A percentile compares a stretch with the other conserved stretches of the same genome.
Evolutionary conservation across 148 eudicot genomes (phyloP).

Genomic region (Rhododendron henanense): DNA sequence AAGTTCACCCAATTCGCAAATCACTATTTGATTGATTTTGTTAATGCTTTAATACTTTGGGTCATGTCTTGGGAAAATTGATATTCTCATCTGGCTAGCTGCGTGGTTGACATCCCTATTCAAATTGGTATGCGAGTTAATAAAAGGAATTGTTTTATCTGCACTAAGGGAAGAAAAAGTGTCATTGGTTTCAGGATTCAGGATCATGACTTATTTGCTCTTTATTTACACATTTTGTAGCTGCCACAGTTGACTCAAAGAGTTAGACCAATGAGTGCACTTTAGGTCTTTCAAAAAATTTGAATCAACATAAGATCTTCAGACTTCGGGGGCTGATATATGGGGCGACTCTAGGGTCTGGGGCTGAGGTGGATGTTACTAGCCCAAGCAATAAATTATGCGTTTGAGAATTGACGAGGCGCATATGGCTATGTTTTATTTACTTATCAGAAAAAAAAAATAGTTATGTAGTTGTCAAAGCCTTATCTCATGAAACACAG

Average conservation of each 20-base stretch:
- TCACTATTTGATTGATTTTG: background rate
- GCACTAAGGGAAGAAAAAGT: background rate
- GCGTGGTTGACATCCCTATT: background rate
- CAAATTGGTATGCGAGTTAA: background rate
- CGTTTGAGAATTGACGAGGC: background rate
- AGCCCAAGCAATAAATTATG: background rate
- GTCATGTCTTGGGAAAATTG: background rate
- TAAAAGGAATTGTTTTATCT: no score
- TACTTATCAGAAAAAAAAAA: no score
- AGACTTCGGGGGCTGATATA: background rate
- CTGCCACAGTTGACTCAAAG: background rate
- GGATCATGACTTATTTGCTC: background rate
- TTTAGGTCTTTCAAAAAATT: background rate
- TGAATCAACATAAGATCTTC: background rate
- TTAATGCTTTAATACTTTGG: background rate
- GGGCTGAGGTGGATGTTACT: background rate
- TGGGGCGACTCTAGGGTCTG: background rate
- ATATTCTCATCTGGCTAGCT: background rate
- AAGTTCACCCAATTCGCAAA: background rate
- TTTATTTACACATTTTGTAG: background rate
- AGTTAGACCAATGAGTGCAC: background rate
- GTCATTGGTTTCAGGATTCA: background rate
- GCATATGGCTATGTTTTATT: background rate
- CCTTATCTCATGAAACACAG: background rate
- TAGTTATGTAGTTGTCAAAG: background rate